Evolutionary conservation across 257 asterid genomes (phyloP), one percentile per base, ranked within the genome.

Genomic region (Gynochthodes officinalis): DNA sequence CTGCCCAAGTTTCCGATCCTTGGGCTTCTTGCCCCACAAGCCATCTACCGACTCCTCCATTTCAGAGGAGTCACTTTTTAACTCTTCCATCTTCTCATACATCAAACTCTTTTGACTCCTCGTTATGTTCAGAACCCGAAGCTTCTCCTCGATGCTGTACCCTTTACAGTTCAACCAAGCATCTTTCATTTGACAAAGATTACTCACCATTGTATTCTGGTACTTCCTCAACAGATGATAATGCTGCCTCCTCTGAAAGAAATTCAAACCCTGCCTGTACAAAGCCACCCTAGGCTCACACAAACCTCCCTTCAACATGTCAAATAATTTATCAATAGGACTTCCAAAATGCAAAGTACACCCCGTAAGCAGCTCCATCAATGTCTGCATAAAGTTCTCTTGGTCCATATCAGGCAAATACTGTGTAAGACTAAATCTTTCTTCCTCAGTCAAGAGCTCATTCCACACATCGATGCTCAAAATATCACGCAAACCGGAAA

Each of bases 241-340:
- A 76, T 93, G 95, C 78, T 84, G 85, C 69, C 88, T 86, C 84
- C 81, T 89, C 86, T 85, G 96, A 72, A 92, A 87, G 84, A 90
- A 92, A 77, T 69, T 88, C 80, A 86, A 80, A 55, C 99, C 99
- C 85, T 92, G 96, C 74, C 96, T 85, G 71, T 95, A 95, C 70
- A 92, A 89, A n/a, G 98, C 96, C 75, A 90, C 97, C 85, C 99
- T 90, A 2, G 99, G 98, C 80, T 90, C 98, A 75, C 97, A 92
- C 74, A 89, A 71, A 21, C 99, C 99, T 64, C 96, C 98, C 88
- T 90, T 95, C 89, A 95, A 80, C 91, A 90, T 88, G 80, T 84
- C 85, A 79, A 88, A 95, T 82, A 95, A 76, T 75, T 82, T 85
- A 44, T 76, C 79, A 50, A 88, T 71, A 43, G 99, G 98, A 79